Evolutionary conservation across 2,329 filamentous ascomycete species (phyloP), one percentile per base, ranked within the genome.

Genomic region (Hymenoscyphus occultus): DNA sequence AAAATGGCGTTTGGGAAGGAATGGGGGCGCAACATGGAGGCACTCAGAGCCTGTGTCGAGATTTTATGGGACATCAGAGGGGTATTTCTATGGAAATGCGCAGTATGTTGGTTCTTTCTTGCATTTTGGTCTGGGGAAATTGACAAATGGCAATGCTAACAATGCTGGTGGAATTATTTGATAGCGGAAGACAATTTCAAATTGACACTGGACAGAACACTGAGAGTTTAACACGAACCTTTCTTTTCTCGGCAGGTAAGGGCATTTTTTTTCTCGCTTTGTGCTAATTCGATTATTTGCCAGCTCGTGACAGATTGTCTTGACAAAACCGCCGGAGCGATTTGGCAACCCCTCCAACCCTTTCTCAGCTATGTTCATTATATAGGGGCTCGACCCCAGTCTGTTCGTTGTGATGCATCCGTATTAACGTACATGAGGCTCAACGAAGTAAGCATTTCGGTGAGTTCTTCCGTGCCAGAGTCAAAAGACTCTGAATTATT

Each of bases 31-130:
- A 51, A 12, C 28, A 16, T 51, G 14, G 19, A 51, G 45, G 45
- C 45, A 22, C 45, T 10, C n/a, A 51, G n/a, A 48, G 45, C 45
- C 6, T 51, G 22, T 51, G 45, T 9, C 1, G 45, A 19, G 19
- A 22, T 51, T 51, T 51, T 19, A 4, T 22, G 45, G 45, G 45
- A 51, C n/a, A 19, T 10, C 14, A 22, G n/a, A 19, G 19, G n/a
- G 45, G 45, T 51, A 19, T 48, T 48, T 51, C 19, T 51, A 51
- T 51, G 45, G 45, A 51, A 51, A 51, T 51, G 45, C n/a, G 45
- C 45, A 51, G 45, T 51, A 51, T 51, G 45, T 51, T 51, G 45
- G 45, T 51, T 51, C 45, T 51, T 51, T 51, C 7, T 51, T 51
- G 45, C 5, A n/a, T n/a, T 28, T 10, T 28, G 45, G 22, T 51